A percentile compares a stretch with the other conserved stretches of the same genome.
Evolutionary conservation across 306 rosid species (phyloP).

Genomic region (Hippophae gyantsensis): DNA sequence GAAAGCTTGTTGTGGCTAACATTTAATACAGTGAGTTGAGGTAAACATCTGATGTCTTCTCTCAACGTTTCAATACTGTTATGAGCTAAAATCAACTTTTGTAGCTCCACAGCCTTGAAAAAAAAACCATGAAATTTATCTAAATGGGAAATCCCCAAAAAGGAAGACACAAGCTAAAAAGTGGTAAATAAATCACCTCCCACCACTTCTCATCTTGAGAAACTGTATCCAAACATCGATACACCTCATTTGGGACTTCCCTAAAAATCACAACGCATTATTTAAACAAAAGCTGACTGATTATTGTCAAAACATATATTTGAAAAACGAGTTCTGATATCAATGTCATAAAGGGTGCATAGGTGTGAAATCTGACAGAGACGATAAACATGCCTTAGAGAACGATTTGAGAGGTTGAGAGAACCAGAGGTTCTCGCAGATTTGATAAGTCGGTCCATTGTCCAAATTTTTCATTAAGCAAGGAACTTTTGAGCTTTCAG

Average conservation of each 20-base stretch:
- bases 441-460: slow-evolving; percentile 77
- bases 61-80: slow-evolving; percentile 49
- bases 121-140: not conserved
- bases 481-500: no score
- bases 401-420: slow-evolving; percentile 91
- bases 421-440: slow-evolving; percentile 88
- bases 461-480: no score
- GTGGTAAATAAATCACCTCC: slow-evolving; percentile 49
- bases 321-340: not conserved
- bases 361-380: not conserved
- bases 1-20: slow-evolving; percentile 74
- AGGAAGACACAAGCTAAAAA: not conserved
- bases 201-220: slow-evolving; percentile 82
- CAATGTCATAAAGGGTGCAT: not conserved
- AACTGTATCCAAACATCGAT: slow-evolving; percentile 50
- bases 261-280: slow-evolving; percentile 23
- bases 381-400: slow-evolving; percentile 43
- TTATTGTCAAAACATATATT: not conserved
- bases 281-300: no score
- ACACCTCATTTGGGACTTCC: slow-evolving; percentile 73
- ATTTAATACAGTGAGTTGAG: slow-evolving; percentile 60
- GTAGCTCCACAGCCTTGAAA: slow-evolving; percentile 80
- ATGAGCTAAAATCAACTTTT: slow-evolving; percentile 81
- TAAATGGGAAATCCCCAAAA: not conserved
- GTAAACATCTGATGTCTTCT: slow-evolving; percentile 63